Base-by-base conservation (phyloP, 2,329 filamentous ascomycete species). In the Nakataea oryzae region DNA sequence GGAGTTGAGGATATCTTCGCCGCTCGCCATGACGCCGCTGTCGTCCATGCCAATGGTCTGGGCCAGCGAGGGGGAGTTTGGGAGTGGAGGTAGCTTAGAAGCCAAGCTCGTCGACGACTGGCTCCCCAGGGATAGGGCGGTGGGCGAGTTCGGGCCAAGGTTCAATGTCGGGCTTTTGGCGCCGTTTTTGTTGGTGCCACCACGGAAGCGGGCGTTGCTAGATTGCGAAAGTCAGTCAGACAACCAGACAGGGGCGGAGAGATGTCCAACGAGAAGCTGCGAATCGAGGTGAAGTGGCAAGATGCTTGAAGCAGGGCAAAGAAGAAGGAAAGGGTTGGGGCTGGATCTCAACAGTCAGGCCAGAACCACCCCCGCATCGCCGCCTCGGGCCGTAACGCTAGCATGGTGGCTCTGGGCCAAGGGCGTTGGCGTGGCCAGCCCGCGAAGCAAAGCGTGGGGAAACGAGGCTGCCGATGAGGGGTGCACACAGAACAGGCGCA, bases 11-110 rank as follows among this genome's bases (percentile, higher is more conserved):
- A 83, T 73, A 62, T 85, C 82, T 68, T 87, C 83, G 63, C 75
- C 77, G 66, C 73, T 77, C 41, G 75, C 67, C 66, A 77, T 74
- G 61, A 74, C 72, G 71, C 80, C 77, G 68, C 75, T 78, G 69
- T 86, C 81, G 69, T 89, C 87, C 77, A 88, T 84, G 59, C 86
- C 84, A 75, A 91, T 86, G 64, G 84, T 86, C 71, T 86, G 82
- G 63, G 85, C 79, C 63, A 88, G 79, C 56, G 85, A 86, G 63
- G 86, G 84, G 63, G 86, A 86, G 70, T 79, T 85, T 58, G 83
- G 82, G 67, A 87, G 75, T 64, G 84, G 84, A 64, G 85, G 83
- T 57, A 86, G 80, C 71, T 81, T 83, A 55, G 83, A 82, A 63
- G 83, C 81, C 65, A 82, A 69, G 68, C 72, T 82, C 60, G 76